Evolutionary conservation across 2,329 filamentous ascomycete species (phyloP).

Genomic region (Alternaria arbusti): DNA sequence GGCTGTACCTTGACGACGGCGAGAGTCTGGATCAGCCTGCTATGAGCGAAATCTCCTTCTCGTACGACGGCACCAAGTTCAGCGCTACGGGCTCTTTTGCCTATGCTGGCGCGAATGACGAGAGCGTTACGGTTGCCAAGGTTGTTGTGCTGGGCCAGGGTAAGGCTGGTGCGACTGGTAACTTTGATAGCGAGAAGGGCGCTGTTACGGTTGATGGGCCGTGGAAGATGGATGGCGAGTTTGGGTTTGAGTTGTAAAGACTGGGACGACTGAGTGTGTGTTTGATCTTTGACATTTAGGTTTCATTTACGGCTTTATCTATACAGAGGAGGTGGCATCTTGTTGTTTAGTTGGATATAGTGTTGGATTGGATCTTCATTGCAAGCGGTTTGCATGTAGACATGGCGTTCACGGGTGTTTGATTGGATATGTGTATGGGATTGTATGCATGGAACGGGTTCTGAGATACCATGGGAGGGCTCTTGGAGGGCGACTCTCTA

Average conservation of each 20-base stretch:
- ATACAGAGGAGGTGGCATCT: background rate
- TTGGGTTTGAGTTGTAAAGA: slow-evolving; percentile 24
- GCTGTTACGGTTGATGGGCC: slow-evolving; percentile 32
- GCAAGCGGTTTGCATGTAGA: background rate
- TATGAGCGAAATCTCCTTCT: slow-evolving; percentile 66
- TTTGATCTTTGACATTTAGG: background rate
- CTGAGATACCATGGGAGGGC: background rate
- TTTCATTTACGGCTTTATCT: background rate
- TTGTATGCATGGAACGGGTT: background rate
- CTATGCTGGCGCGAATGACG: slow-evolving; percentile 46
- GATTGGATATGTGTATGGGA: background rate
- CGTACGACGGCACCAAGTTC: slow-evolving; percentile 62
- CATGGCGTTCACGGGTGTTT: background rate
- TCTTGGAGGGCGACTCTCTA: background rate
- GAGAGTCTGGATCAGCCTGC: slow-evolving; percentile 66
- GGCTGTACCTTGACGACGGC: slow-evolving; percentile 80
- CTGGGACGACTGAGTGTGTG: background rate
- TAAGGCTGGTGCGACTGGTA: slow-evolving; percentile 17
- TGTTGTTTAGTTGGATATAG: background rate
- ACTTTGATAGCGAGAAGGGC: slow-evolving; percentile 19
- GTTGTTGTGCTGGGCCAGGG: slow-evolving; percentile 40
- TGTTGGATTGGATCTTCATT: background rate
- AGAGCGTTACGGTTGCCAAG: slow-evolving; percentile 33
- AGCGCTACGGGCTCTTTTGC: slow-evolving; percentile 61
- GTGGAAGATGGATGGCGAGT: slow-evolving; percentile 35